Base-by-base conservation (phyloP, 1,284 basidiomycete species). In the Rhizoctonia solani region DNA sequence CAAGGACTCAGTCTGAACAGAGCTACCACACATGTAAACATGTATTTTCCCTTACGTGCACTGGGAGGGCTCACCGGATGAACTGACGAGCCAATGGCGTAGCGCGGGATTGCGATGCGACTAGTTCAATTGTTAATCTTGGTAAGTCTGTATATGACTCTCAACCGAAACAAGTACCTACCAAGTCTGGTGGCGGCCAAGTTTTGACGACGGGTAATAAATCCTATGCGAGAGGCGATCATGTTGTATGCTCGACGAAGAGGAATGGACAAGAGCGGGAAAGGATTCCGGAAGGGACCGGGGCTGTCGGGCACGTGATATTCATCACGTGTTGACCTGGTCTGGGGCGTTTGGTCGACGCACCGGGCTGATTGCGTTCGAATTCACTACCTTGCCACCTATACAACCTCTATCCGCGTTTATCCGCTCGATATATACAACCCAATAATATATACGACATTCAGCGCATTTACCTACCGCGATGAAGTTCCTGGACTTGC, bases 1-100 rank as follows among this genome's bases (percentile, higher is more conserved):
- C 4, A 88, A 70, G 0, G 87, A 86, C 73, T 89, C 78, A 4
- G 61, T 65, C 25, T 65, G 47, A 14, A 65, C 47, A 3, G 61
- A 27, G 11, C 61, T 65, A 21, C 23, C 39, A 25, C 37, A 4
- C 29, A 44, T 3, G 39, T 53, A n/a, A 54, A 25, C 39, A 11
- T n/a, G 13, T 9, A 21, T 3, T n/a, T 6, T 34, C 29, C 19
- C 1, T 8, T 21, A 8, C 14, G 1, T 9, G 13, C 6, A 39
- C 6, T 42, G 29, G 21, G 23, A 29, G 23, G 19, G 44, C 39
- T 4, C 9, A 54, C 61, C 61, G 47, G 34, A 65, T 29, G 23
- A 65, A 49, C 5, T 5, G 50, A 19, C 61, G 34, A 32, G 61
- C 61, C 61, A 65, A 65, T 65, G 61, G 61, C 13, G 50, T 42